phyloP scores from a whole-genome alignment of 2,329 filamentous ascomycete species.

The Fusarium sp. region DNA sequence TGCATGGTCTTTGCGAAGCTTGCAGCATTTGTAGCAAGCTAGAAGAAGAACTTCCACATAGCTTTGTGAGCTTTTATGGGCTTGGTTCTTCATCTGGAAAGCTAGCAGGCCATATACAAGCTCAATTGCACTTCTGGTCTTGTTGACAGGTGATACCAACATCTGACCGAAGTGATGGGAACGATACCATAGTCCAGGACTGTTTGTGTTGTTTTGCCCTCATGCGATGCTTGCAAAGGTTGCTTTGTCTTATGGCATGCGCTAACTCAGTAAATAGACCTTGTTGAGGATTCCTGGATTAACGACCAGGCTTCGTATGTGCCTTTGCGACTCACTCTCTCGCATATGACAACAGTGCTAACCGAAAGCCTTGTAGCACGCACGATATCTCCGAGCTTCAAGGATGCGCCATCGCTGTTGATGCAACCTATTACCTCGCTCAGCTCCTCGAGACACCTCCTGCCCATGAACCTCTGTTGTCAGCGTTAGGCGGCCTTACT shows the following conservation, averaged over 20 bases:
- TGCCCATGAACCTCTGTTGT: constrained; percentile 86
- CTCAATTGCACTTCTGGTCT: constrained; percentile 42
- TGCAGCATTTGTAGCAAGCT: constrained; percentile 10
- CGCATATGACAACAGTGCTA: constrained; percentile 32
- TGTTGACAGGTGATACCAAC: constrained; percentile 24
- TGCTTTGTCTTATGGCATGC: constrained; percentile 12
- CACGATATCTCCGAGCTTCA: constrained; percentile 78
- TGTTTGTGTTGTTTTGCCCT: constrained; percentile 10
- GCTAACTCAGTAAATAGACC: constrained; percentile 50
- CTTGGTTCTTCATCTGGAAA: constrained; percentile 5
- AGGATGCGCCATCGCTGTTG: constrained; percentile 82
- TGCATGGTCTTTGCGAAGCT: constrained; percentile 25
- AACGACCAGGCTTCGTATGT: constrained; percentile 55
- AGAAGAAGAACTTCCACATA: constrained; percentile 19
- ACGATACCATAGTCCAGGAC: constrained; percentile 15
- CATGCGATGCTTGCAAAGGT: constrained; percentile 8
- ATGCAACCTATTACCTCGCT: constrained; percentile 90
- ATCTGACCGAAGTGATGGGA: constrained; percentile 1
- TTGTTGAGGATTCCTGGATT: constrained; percentile 57
- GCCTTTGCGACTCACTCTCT: constrained; percentile 9
- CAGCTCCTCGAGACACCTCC: constrained; percentile 78
- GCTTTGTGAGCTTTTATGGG: constrained; percentile 20
- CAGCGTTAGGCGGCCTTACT: constrained; percentile 89
- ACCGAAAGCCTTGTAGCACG: constrained; percentile 56
- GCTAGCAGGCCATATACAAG: constrained; percentile 17